phyloP scores from a whole-genome alignment of 495 filamentous ascomycete genomes.

The Penicillium tannophilum region DNA sequence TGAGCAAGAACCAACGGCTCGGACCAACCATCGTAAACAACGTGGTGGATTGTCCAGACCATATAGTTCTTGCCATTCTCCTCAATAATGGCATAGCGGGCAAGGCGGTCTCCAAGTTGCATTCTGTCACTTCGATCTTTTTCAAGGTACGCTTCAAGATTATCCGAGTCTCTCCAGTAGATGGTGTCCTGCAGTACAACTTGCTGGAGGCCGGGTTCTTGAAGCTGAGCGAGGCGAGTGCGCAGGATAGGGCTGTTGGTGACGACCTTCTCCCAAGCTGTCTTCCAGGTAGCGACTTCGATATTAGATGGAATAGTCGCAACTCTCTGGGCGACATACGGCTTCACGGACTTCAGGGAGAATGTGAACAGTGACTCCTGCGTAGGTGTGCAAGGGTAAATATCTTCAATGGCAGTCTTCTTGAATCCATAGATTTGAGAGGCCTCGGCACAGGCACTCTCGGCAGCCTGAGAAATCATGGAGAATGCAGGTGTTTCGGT shows the following conservation, averaged over 20 bases:
- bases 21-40: slow-evolving; percentile 70
- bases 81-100: slow-evolving; percentile 55
- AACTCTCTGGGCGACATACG: slow-evolving; percentile 60
- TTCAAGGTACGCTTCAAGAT: slow-evolving; percentile 52
- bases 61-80: slow-evolving; percentile 45
- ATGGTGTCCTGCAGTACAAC: slow-evolving; percentile 53
- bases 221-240: slow-evolving; percentile 59
- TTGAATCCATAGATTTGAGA: slow-evolving; percentile 31
- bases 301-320: slow-evolving; percentile 42
- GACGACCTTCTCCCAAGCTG: slow-evolving; percentile 53
- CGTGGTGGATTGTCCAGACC: slow-evolving; percentile 67
- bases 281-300: slow-evolving; percentile 40
- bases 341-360: slow-evolving; percentile 55
- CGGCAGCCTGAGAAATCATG: slow-evolving; percentile 33
- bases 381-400: slow-evolving; percentile 65
- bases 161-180: slow-evolving; percentile 40
- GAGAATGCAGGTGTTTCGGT: slow-evolving; percentile 34
- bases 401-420: slow-evolving; percentile 40
- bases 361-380: slow-evolving; percentile 66
- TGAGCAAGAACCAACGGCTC: slow-evolving; percentile 57
- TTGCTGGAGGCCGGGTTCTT: slow-evolving; percentile 57
- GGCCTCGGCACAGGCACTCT: slow-evolving; percentile 34
- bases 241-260: slow-evolving; percentile 56
- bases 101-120: slow-evolving; percentile 56
- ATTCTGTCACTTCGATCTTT: slow-evolving; percentile 50